These are phyloP conservation scores for Elongisporangium undulatum DNA, from an alignment of 352 stramenopile genomes.

Conservation along the genomic window DNA sequence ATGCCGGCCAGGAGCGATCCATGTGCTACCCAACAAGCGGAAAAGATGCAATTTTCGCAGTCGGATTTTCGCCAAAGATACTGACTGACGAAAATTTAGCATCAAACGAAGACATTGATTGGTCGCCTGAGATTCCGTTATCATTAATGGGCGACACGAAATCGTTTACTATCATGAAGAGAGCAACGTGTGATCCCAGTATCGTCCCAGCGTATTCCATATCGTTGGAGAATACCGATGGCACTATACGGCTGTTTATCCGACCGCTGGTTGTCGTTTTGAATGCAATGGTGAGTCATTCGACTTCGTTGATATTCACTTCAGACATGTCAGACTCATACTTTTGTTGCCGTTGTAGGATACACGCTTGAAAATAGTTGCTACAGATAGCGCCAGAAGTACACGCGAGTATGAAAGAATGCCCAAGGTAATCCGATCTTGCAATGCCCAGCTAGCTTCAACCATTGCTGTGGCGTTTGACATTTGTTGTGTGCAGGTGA, in stretches of 20 bases:
- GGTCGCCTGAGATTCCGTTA: conserved; percentile 25
- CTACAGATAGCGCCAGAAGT: conserved; percentile 19
- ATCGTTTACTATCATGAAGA: conserved; percentile 16
- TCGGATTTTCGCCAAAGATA: background rate
- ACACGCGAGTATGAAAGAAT: conserved; percentile 5
- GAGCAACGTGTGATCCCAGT: conserved; percentile 5
- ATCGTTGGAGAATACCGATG: conserved; percentile 25
- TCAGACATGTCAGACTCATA: background rate
- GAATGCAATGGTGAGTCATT: conserved; percentile 44
- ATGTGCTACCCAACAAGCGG: background rate
- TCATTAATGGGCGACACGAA: conserved; percentile 30
- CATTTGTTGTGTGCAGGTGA: conserved; percentile 14
- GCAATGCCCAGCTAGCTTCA: too few relatives aligned
- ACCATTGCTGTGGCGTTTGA: background rate
- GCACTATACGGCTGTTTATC: conserved; percentile 30
- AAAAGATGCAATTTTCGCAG: background rate
- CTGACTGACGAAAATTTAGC: background rate
- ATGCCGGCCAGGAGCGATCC: background rate
- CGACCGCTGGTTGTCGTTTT: conserved; percentile 47
- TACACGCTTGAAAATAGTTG: conserved; percentile 16
- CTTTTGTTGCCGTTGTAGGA: conserved; percentile 6
- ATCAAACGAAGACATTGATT: conserved; percentile 5
- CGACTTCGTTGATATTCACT: background rate
- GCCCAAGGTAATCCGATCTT: background rate
- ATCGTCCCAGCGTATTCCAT: conserved; percentile 27